These are phyloP conservation scores for Sporothrix protearum DNA, from an alignment of 2,329 filamentous ascomycete species.

Conservation along the genomic window DNA sequence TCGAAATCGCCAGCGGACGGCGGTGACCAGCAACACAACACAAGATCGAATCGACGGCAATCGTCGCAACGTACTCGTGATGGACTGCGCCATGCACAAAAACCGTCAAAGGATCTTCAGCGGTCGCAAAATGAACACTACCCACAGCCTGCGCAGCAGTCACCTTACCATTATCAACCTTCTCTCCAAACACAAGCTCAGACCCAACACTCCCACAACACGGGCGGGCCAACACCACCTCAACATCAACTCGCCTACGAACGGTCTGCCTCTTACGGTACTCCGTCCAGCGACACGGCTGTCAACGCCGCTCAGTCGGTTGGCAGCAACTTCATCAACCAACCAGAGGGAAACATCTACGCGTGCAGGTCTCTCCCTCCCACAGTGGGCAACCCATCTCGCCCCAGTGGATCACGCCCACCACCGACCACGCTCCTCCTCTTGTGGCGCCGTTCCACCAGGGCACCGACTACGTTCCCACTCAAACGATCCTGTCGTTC, in stretches of 20 bases:
- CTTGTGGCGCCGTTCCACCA: neutral
- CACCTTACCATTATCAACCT: neutral
- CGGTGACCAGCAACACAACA: neutral
- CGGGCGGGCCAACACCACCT: neutral
- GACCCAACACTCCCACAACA: neutral
- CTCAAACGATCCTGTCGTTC: neutral
- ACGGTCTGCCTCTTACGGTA: neutral
- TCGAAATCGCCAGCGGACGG: neutral
- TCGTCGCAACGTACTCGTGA: neutral
- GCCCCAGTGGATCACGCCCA: neutral
- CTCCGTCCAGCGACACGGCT: neutral
- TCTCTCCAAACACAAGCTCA: neutral
- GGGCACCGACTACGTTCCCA: neutral
- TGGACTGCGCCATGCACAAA: neutral
- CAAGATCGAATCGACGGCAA: neutral
- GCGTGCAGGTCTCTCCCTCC: neutral
- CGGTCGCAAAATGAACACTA: neutral
- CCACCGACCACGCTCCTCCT: neutral
- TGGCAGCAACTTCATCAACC: neutral
- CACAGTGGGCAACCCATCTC: constrained; percentile 13
- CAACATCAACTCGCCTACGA: neutral
- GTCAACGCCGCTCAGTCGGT: neutral
- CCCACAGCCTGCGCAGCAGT: neutral
- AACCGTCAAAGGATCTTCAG: neutral
- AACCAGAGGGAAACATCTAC: neutral